Percentiles rank a stretch among this genome's conserved stretches.
These are phyloP conservation scores for Platismatia glauca DNA, from an alignment of 495 filamentous ascomycete species.

Conservation along the genomic window DNA sequence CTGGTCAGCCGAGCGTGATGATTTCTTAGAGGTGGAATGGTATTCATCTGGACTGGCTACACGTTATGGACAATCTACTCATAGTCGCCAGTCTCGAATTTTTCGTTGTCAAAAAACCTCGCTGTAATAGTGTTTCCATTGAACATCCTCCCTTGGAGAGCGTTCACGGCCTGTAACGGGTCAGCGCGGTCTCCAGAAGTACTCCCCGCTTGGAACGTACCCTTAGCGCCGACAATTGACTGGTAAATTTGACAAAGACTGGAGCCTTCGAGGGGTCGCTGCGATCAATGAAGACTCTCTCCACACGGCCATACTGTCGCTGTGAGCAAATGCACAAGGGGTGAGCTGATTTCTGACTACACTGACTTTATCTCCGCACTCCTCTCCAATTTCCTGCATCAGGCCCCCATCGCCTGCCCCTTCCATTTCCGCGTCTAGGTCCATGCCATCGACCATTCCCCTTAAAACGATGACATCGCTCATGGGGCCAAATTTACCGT, in stretches of 20 bases:
- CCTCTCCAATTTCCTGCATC: conserved; percentile 89
- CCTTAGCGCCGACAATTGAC: conserved; percentile 66
- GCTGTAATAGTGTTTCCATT: conserved; percentile 75
- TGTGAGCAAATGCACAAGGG: conserved; percentile 10
- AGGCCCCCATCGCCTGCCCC: conserved; percentile 53
- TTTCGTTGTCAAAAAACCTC: conserved; percentile 68
- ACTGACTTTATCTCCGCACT: conserved; percentile 68
- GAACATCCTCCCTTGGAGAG: conserved; percentile 72
- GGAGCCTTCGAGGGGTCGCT: conserved; percentile 41
- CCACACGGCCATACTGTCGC: conserved; percentile 69
- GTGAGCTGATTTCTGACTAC: not conserved
- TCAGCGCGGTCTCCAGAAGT: conserved; percentile 10
- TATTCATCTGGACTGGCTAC: not conserved
- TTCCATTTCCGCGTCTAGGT: conserved; percentile 57
- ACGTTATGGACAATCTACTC: conserved; percentile 22
- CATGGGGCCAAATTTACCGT: conserved; percentile 62
- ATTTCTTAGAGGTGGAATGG: not conserved
- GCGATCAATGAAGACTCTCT: conserved; percentile 67
- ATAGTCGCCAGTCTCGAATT: conserved; percentile 68
- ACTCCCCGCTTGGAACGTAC: conserved; percentile 40
- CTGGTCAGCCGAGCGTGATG: not conserved
- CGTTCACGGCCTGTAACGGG: conserved; percentile 66
- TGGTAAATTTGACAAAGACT: conserved; percentile 89
- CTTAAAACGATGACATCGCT: conserved; percentile 68
- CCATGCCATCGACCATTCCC: conserved; percentile 77